Base-by-base conservation (phyloP, 805 yeast genomes). In the Candida pseudofarinosa region DNA sequence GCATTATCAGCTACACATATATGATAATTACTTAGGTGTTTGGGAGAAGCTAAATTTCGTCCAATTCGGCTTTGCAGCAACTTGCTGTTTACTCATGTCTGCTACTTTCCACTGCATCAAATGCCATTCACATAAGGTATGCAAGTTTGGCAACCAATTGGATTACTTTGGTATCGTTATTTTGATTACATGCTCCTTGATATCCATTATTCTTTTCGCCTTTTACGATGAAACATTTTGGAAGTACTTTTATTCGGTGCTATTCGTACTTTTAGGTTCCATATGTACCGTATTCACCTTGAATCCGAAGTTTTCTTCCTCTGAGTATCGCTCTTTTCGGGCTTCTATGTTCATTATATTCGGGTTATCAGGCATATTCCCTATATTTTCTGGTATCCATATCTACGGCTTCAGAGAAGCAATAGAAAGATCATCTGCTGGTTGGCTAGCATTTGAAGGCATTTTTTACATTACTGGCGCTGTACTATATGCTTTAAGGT, bases 401-500 rank as follows among this genome's bases (percentile, higher is more conserved):
- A 41, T 54, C 8, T 79, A 69, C 51, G 95, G 93, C 0, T 46
- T 56, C 15, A 54, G 56, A 2, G 78, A 69, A 38, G 74, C 84
- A 4, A 60, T 65, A 37, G 52, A 54, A 2, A 65, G 90, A 39
- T 67, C 83, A 6, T 80, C 80, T 18, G 62, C 86, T 16, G 59
- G 58, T 15, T 88, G 85, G 82, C 67, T 89, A 12, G 50, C 82
- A 0, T 49, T 71, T 6, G 97, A 88, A 60, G 97, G 88, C 0
- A 56, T 77, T 2, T 77, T 85, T 35, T 90, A 89, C 60, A 84
- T 88, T 3, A 50, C 67, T 4, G 97, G 97, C 0, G 96, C 97
- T 0, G 69, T 73, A 2, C 60, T 90, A 41, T 89, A 89, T 59
- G 96, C 95, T 0, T 59, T 73, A 18, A 70, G 97, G 46, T 60